A percentile compares a stretch with the other conserved stretches of the same genome.
Conservation (phyloP, 2,329 filamentous ascomycete species). For the Leptographium flavum region DNA sequence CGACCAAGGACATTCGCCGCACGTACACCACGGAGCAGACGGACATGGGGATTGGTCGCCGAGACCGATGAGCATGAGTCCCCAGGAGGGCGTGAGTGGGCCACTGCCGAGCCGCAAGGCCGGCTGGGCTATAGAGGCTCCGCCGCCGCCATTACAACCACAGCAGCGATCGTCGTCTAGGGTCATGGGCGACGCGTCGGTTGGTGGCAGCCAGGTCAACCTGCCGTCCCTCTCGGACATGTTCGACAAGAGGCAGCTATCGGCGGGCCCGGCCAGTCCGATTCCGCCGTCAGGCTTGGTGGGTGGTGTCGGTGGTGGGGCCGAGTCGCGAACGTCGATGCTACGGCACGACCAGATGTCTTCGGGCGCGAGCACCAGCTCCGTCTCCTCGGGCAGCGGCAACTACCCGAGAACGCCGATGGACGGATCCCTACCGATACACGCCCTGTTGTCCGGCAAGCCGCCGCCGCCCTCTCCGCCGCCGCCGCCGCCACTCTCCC, state of each 20-base stretch:
- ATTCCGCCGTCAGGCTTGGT: slow-evolving; percentile 15
- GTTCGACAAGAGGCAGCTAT: slow-evolving; percentile 22
- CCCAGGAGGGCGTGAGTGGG: slow-evolving; percentile 12
- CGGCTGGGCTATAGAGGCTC: background rate
- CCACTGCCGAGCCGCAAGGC: background rate
- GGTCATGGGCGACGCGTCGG: background rate
- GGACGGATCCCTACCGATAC: slow-evolving; percentile 39
- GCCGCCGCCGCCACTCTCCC: background rate
- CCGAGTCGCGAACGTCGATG: slow-evolving; percentile 18
- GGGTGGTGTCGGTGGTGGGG: background rate
- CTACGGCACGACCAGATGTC: slow-evolving; percentile 29
- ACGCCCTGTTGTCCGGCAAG: slow-evolving; percentile 27
- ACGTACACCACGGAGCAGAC: slow-evolving; percentile 21
- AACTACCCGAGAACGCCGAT: slow-evolving; percentile 28
- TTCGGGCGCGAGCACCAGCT: slow-evolving; percentile 11
- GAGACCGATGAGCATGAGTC: slow-evolving; percentile 12
- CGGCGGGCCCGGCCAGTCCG: slow-evolving; percentile 12
- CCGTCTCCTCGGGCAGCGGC: slow-evolving; percentile 17
- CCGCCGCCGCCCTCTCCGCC: background rate
- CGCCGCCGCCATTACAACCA: background rate
- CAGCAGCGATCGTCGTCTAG: slow-evolving; percentile 16
- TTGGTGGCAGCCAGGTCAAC: slow-evolving; percentile 16
- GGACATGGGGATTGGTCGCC: slow-evolving; percentile 16
- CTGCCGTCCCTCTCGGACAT: slow-evolving; percentile 34
- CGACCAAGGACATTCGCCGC: slow-evolving; percentile 27